phyloP scores from a whole-genome alignment of 1,284 basidiomycete species.

The Filobasidium uniguttulatum region DNA sequence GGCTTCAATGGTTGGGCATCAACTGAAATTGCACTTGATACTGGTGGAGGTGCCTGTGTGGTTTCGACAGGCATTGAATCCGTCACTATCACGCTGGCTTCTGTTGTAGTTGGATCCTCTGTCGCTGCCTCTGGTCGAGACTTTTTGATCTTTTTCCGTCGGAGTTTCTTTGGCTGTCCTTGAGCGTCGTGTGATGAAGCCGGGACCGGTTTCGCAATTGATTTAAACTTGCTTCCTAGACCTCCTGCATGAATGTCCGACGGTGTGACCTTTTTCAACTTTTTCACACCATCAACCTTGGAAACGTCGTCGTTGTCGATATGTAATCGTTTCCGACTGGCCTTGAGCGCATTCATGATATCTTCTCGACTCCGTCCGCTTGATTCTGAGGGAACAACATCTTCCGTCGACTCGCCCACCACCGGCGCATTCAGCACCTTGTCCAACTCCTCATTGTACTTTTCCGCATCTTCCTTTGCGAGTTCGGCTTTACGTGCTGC shows the following conservation, averaged over 20 bases:
- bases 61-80: not conserved
- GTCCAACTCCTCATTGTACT: conserved; percentile 66
- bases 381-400: conserved; percentile 8
- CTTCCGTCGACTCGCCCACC: conserved; percentile 21
- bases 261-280: conserved; percentile 37
- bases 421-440: conserved; percentile 22
- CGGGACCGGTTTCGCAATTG: not conserved
- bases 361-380: conserved; percentile 50
- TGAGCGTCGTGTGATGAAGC: too few species aligned
- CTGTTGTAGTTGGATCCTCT: too few species aligned
- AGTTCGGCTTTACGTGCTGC: conserved; percentile 61
- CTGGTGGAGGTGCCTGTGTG: not conserved
- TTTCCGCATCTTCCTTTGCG: conserved; percentile 43
- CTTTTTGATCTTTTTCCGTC: too few species aligned
- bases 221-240: not conserved
- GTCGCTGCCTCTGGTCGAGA: not conserved
- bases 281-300: conserved; percentile 39
- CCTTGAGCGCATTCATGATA: conserved; percentile 54
- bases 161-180: too few species aligned
- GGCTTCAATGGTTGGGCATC: conserved; percentile 1
- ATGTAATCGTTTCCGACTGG: not conserved
- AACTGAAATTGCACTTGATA: too few species aligned
- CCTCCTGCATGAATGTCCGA: not conserved
- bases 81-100: too few species aligned
- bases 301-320: not conserved